Evolutionary conservation across 2,329 filamentous ascomycete species (phyloP).

Genomic region (Pseudocercospora pini-densiflorae): DNA sequence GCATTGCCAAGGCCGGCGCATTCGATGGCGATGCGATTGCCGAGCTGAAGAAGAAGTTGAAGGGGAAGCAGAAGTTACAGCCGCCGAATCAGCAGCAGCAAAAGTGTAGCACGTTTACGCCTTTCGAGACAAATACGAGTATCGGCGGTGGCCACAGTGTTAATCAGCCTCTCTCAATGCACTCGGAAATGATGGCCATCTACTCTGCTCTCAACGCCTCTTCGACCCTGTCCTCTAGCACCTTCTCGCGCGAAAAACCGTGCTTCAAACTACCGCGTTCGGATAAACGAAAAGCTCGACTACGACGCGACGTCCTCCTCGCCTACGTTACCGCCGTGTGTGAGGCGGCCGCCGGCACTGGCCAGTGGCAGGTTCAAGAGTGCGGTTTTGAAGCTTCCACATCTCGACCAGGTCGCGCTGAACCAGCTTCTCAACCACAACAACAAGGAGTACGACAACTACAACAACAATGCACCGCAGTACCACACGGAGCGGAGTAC

Average conservation of each 20-base stretch:
- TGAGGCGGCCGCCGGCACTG: constrained; percentile 40
- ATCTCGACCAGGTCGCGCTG: constrained; percentile 37
- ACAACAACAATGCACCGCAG: constrained; percentile 32
- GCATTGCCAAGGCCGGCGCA: constrained; percentile 40
- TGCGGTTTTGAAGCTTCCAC: constrained; percentile 55
- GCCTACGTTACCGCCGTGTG: constrained; percentile 53
- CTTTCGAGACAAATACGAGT: constrained; percentile 42
- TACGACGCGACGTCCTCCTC: constrained; percentile 48
- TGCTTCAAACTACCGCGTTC: constrained; percentile 53
- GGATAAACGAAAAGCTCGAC: constrained; percentile 55
- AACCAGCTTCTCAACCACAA: constrained; percentile 36
- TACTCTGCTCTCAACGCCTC: constrained; percentile 54
- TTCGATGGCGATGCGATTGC: constrained; percentile 44
- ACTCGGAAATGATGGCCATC: constrained; percentile 62
- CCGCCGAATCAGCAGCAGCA: constrained; percentile 35
- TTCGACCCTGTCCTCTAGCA: constrained; percentile 48
- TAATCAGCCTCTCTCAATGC: constrained; percentile 56
- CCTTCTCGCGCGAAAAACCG: constrained; percentile 55
- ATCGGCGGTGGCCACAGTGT: constrained; percentile 44
- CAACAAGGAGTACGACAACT: constrained; percentile 30
- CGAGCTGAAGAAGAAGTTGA: constrained; percentile 45
- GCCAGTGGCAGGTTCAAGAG: constrained; percentile 48
- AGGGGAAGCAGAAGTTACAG: constrained; percentile 41
- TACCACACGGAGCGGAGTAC: constrained; percentile 35
- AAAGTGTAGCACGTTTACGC: constrained; percentile 41